These are phyloP conservation scores for Coprinellus micaceus DNA, from an alignment of 768 basidiomycete genomes.

Conservation along the genomic window DNA sequence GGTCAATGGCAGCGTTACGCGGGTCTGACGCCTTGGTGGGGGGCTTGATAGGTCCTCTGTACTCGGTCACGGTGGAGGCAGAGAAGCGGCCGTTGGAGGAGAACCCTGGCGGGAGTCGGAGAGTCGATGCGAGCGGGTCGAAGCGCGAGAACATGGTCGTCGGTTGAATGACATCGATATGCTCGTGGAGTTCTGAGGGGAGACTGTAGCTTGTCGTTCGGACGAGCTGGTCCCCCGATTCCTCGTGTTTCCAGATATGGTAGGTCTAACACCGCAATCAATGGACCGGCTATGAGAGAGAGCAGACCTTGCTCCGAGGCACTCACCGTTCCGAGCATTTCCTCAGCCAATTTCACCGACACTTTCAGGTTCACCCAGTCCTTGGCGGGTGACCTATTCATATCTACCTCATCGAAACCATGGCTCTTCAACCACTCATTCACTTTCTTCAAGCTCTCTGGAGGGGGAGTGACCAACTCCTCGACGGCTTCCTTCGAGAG, in stretches of 20 bases:
- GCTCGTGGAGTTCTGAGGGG: conserved; percentile 52
- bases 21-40: conserved; percentile 15
- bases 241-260: conserved; percentile 53
- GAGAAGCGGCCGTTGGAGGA: no score
- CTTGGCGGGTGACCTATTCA: conserved; percentile 56
- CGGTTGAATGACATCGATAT: conserved; percentile 68
- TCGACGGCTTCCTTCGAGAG: conserved; percentile 67
- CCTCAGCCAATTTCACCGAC: conserved; percentile 57
- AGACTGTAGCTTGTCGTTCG: conserved; percentile 71
- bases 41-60: background rate
- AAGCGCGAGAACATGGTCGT: conserved; percentile 63
- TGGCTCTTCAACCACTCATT: conserved; percentile 59
- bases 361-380: conserved; percentile 67
- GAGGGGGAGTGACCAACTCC: conserved; percentile 53
- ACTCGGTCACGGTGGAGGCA: conserved; percentile 14
- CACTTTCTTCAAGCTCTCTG: conserved; percentile 49
- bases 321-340: conserved; percentile 68
- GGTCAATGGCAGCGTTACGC: conserved; percentile 9
- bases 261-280: conserved; percentile 45
- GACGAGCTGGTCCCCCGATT: conserved; percentile 50
- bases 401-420: conserved; percentile 45
- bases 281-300: background rate
- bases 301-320: background rate
- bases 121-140: conserved; percentile 37
- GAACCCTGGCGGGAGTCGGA: no score